Evolutionary conservation across 2,329 filamentous ascomycete species (phyloP).

Genomic region (Hirsutella thompsonii): DNA sequence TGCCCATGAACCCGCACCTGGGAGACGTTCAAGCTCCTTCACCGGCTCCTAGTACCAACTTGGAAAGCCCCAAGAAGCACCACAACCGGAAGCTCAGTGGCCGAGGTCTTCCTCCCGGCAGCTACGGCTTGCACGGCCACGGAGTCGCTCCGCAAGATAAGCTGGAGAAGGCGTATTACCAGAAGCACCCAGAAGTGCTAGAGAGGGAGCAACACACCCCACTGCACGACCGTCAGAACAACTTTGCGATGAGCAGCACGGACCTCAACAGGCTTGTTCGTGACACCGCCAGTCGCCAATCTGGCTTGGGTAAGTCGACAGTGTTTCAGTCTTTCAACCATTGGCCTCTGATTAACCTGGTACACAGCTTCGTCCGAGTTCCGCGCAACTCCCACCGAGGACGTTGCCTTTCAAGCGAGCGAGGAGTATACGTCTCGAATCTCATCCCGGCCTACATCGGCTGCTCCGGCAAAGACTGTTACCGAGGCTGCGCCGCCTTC

Average conservation of each 20-base stretch:
- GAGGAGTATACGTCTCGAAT: conserved; percentile 75
- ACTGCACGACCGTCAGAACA: conserved; percentile 42
- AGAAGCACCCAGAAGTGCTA: conserved; percentile 74
- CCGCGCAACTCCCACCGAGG: conserved; percentile 71
- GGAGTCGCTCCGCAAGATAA: conserved; percentile 63
- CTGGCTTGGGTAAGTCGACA: conserved; percentile 20
- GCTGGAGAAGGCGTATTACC: conserved; percentile 84
- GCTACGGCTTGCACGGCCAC: conserved; percentile 87
- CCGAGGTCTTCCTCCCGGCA: conserved; percentile 62
- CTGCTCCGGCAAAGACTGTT: conserved; percentile 22
- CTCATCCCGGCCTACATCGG: conserved; percentile 45
- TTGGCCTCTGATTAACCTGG: conserved; percentile 8
- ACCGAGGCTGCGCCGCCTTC: conserved; percentile 15
- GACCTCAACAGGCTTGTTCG: conserved; percentile 84
- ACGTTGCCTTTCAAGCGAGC: conserved; percentile 76
- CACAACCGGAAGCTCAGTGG: conserved; percentile 66
- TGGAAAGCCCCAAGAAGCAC: conserved; percentile 31
- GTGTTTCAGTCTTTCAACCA: conserved; percentile 4
- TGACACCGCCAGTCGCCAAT: conserved; percentile 46
- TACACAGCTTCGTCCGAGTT: conserved; percentile 47
- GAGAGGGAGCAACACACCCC: conserved; percentile 57
- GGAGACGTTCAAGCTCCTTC: conserved; percentile 95
- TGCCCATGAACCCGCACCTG: conserved; percentile 85
- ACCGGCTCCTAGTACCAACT: conserved; percentile 48
- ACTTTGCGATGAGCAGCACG: conserved; percentile 79